These are phyloP conservation scores for Penicillium sp. DNA, from an alignment of 2,329 filamentous ascomycete species.

Conservation along the genomic window DNA sequence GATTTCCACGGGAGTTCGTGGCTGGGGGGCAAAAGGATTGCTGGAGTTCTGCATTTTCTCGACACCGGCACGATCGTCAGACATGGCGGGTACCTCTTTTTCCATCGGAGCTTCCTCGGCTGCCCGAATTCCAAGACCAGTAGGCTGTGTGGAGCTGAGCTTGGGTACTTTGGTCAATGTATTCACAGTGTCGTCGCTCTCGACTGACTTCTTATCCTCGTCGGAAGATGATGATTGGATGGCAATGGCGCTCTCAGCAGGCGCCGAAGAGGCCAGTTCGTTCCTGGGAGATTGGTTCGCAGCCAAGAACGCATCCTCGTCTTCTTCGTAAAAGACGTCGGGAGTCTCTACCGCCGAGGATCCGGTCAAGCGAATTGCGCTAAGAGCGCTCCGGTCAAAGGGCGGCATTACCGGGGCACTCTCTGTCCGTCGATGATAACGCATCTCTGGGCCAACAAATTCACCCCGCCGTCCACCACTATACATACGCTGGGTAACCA, in stretches of 20 bases:
- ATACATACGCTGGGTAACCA: conserved; percentile 49
- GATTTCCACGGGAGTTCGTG: conserved; percentile 32
- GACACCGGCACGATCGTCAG: conserved; percentile 3
- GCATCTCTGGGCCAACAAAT: conserved; percentile 51
- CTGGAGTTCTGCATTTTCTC: conserved; percentile 17
- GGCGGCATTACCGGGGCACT: conserved; percentile 53
- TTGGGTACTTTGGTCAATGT: conserved; percentile 29
- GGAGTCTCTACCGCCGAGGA: conserved; percentile 42
- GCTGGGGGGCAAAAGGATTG: conserved; percentile 26
- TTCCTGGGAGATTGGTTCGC: conserved; percentile 36
- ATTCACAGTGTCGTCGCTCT: conserved; percentile 27
- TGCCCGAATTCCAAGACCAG: conserved; percentile 35
- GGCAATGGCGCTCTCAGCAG: conserved; percentile 8
- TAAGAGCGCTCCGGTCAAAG: conserved; percentile 46
- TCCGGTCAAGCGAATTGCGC: conserved; percentile 40
- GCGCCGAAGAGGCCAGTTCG: conserved; percentile 8
- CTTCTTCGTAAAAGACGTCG: conserved; percentile 54
- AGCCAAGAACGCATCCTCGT: conserved; percentile 52
- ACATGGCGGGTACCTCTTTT: conserved; percentile 1
- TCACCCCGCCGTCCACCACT: conserved; percentile 50
- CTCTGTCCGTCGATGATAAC: conserved; percentile 53
- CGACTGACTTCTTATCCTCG: conserved; percentile 15
- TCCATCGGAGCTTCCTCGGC: conserved; percentile 7
- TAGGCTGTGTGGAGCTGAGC: background rate
- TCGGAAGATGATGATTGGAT: conserved; percentile 3